These are phyloP conservation scores for Aegilops speltoides DNA, from an alignment of 176 grass and related monocot genomes.

Conservation along the genomic window DNA sequence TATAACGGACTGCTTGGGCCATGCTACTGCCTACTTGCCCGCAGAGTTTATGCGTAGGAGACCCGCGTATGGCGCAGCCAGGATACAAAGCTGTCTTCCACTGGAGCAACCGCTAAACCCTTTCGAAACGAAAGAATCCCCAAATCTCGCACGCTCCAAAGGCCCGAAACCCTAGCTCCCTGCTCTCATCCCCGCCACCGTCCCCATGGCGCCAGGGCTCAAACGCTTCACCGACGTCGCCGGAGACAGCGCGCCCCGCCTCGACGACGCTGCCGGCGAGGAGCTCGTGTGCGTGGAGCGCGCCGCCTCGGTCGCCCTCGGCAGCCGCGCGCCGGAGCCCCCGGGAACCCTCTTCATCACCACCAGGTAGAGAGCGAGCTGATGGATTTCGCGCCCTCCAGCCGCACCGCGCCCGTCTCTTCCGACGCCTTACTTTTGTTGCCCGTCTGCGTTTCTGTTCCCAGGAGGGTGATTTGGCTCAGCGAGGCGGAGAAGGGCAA, in stretches of 20 bases:
- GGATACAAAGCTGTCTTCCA: neutral
- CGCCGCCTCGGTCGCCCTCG: slow-evolving; percentile 54
- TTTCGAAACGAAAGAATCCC: slow-evolving; percentile 46
- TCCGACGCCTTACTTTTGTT: neutral
- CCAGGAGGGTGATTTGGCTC: slow-evolving; percentile 95
- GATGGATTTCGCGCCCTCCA: neutral
- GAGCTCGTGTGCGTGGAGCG: slow-evolving; percentile 70
- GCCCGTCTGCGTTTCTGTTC: neutral
- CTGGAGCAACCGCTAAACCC: slow-evolving; percentile 31
- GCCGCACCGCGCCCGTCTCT: neutral
- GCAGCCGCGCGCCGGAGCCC: slow-evolving; percentile 46
- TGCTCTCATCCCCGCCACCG: slow-evolving; percentile 17
- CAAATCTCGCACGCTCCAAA: slow-evolving; percentile 39
- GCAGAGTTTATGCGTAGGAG: neutral
- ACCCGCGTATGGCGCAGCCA: neutral
- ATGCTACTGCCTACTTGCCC: neutral
- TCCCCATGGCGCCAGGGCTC: slow-evolving; percentile 68
- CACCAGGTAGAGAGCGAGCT: slow-evolving; percentile 42
- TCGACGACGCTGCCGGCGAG: slow-evolving; percentile 61
- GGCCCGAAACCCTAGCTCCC: slow-evolving; percentile 45
- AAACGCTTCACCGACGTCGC: slow-evolving; percentile 47
- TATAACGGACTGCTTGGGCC: neutral
- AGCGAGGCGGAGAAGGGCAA: slow-evolving; percentile 67
- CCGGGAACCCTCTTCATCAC: slow-evolving; percentile 82
- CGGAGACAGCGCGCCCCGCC: slow-evolving; percentile 42